These are phyloP conservation scores for Novymonas esmeraldas DNA, from an alignment of 208 protist species.

Conservation along the genomic window DNA sequence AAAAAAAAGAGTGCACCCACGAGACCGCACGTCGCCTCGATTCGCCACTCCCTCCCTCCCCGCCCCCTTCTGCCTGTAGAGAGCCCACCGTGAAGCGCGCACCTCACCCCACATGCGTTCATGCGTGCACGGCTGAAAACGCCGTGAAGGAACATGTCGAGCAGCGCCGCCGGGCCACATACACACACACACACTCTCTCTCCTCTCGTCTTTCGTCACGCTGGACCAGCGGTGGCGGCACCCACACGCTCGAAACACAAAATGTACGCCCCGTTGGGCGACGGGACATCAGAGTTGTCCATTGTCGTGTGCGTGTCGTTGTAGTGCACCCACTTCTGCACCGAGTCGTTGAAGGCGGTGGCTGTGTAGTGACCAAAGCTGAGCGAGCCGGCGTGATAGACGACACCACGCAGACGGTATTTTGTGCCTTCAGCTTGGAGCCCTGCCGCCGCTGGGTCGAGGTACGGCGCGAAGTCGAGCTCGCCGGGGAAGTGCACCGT, in stretches of 20 bases:
- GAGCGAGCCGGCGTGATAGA: constrained; percentile 80
- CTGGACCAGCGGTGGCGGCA: neutral
- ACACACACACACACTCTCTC: no score
- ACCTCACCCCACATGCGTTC: no score
- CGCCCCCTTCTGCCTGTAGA: no score
- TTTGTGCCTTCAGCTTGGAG: constrained; percentile 27
- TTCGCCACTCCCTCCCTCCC: no score
- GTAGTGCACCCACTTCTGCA: constrained; percentile 72
- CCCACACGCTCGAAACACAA: constrained; percentile 77
- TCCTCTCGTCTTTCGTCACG: no score
- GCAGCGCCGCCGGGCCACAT: no score
- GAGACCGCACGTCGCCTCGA: no score
- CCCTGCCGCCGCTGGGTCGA: constrained; percentile 50
- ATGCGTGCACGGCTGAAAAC: no score
- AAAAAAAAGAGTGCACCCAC: neutral
- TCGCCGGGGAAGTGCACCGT: constrained; percentile 53
- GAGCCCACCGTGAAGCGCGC: no score
- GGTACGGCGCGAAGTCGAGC: constrained; percentile 61
- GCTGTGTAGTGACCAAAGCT: constrained; percentile 88
- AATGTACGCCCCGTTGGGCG: constrained; percentile 64
- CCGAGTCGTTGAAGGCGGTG: constrained; percentile 47
- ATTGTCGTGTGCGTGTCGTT: constrained; percentile 62
- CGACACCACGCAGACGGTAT: constrained; percentile 73
- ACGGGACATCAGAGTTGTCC: constrained; percentile 23
- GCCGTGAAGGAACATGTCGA: no score